Evolutionary conservation across 1,284 basidiomycete genomes (phyloP), one percentile per base, ranked within the genome.

Genomic region (Cryptococcus sp.): DNA sequence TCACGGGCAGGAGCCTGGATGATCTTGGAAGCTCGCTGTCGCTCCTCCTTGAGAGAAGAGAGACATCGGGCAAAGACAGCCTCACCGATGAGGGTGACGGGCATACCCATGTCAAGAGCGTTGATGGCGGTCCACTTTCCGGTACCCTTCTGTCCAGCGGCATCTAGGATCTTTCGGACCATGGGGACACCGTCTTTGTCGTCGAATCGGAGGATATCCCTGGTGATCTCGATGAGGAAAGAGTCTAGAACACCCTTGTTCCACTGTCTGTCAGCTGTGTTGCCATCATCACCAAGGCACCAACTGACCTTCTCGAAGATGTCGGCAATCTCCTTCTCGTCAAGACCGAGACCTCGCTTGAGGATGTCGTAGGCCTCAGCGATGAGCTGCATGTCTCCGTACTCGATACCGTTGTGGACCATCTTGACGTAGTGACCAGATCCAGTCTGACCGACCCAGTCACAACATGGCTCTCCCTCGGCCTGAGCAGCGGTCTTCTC

Each of bases 361-460:
- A 99, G 86, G 77, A 99, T 97, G 76, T 98, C 92, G 76, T 96
- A 97, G 18, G 88, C 91, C 79, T 99, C 96, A 63, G 91, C 89
- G 68, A 99, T 98, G 74, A 98, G 81, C 78, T 98, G 96, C 96
- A 99, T 99, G 80, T 99, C 96, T 78, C 96, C 96, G 78, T 98
- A 99, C 78, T 97, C 92, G 76, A 97, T 97, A 81, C 91, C 78
- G 74, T 79, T 79, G 77, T 79, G 74, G 56, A 76, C 74, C 74
- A 76, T 76, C 70, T 75, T 74, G 69, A 74, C 92, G 70, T 97
- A 97, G 83, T 97, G 96, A 59, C 98, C 96, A 49, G 94, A 98
- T 4, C 94, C 96, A 59, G 85, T 87, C 76, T 91, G 87, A 52
- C 96, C 96, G 72, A 99, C 93, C 96, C 96, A 99, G 81, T 98